phyloP scores from a whole-genome alignment of 768 basidiomycete genomes.

The Mycena rebaudengoi region DNA sequence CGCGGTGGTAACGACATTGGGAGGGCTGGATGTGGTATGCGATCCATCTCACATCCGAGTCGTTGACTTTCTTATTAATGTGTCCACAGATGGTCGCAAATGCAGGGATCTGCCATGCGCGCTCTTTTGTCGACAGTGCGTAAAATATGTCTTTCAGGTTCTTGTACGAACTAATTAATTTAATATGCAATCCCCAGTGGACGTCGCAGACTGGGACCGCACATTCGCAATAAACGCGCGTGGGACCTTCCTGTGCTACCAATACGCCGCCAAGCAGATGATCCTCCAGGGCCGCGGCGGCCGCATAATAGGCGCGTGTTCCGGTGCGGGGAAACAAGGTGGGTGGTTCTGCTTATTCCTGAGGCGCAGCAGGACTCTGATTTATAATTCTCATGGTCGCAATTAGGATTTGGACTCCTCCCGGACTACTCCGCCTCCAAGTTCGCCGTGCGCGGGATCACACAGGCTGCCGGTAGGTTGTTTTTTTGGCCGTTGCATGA shows the following conservation, averaged over 20 bases:
- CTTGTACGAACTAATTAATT: background rate
- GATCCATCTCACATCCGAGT: background rate
- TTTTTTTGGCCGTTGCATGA: background rate
- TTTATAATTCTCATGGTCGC: background rate
- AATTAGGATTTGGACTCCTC: constrained; percentile 6
- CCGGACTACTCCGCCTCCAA: constrained; percentile 42
- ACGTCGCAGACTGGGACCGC: constrained; percentile 8
- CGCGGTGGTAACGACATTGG: constrained; percentile 7
- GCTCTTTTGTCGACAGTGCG: constrained; percentile 11
- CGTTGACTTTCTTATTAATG: background rate
- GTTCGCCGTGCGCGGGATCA: constrained; percentile 49
- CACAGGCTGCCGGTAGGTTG: constrained; percentile 34
- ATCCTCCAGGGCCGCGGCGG: constrained; percentile 39
- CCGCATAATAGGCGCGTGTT: constrained; percentile 37
- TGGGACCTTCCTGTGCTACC: constrained; percentile 24
- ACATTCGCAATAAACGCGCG: constrained; percentile 12
- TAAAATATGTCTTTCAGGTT: background rate
- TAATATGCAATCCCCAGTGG: background rate
- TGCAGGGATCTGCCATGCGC: constrained; percentile 10
- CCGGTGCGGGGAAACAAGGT: constrained; percentile 38
- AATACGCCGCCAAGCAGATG: constrained; percentile 36
- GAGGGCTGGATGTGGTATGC: constrained; percentile 32
- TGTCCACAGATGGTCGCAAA: constrained; percentile 12
- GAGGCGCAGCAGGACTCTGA: too few species aligned
- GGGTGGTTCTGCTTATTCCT: background rate